phyloP scores from a whole-genome alignment of 176 grass and related monocot species.

The Rhynchospora breviuscula region DNA sequence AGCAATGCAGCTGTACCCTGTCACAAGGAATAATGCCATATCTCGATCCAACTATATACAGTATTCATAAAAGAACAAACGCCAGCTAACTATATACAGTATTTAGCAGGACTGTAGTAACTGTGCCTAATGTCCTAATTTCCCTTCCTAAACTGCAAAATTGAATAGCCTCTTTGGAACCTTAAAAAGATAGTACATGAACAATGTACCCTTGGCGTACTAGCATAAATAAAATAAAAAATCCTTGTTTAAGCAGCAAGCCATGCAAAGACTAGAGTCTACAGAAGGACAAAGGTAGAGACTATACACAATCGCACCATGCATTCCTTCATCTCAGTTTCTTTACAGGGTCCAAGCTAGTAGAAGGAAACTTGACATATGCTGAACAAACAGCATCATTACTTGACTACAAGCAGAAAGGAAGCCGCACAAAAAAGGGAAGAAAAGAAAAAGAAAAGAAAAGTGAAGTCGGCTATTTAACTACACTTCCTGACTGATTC shows the following conservation, averaged over 20 bases:
- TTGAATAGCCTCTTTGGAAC: too few relatives aligned
- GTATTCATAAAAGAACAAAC: too few relatives aligned
- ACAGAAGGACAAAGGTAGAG: background rate
- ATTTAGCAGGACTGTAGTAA: background rate
- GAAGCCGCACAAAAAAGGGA: background rate
- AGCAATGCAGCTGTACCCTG: too few relatives aligned
- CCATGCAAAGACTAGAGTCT: background rate
- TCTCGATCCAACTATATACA: too few relatives aligned
- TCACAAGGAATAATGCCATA: too few relatives aligned
- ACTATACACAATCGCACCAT: background rate
- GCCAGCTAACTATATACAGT: too few relatives aligned
- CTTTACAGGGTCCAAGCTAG: conserved; percentile 17
- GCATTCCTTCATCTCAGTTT: background rate
- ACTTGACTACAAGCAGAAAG: conserved; percentile 3
- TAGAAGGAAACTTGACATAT: background rate
- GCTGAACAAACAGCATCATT: conserved; percentile 3
- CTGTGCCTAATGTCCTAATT: background rate
- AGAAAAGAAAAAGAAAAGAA: background rate
- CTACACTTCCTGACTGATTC: background rate
- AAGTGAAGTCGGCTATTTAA: background rate
- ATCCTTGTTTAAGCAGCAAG: background rate
- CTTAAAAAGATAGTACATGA: too few relatives aligned
- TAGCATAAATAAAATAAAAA: background rate
- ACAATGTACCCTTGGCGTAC: background rate
- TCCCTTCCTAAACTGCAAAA: too few relatives aligned